These are phyloP conservation scores for Umbelopsis ramanniana DNA, from an alignment of 192 early-diverging fungal genomes.

Conservation along the genomic window DNA sequence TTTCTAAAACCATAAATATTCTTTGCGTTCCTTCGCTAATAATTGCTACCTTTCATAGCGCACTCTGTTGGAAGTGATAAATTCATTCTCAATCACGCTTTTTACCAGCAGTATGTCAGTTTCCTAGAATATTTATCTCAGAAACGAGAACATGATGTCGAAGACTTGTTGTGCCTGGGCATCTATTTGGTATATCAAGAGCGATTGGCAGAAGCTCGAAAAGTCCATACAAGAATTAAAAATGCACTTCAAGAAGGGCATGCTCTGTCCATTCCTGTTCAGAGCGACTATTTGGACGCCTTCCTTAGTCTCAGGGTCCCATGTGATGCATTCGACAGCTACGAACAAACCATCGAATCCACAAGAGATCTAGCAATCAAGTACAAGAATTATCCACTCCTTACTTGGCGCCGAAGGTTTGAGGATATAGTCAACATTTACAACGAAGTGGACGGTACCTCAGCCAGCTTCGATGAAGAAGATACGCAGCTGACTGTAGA, in stretches of 20 bases:
- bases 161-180: constrained; percentile 42
- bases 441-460: constrained; percentile 31
- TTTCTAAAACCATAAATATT: background rate
- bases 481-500: background rate
- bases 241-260: background rate
- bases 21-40: background rate
- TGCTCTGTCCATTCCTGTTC: constrained; percentile 35
- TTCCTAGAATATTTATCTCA: constrained; percentile 42
- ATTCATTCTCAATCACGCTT: constrained; percentile 46
- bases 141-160: constrained; percentile 28
- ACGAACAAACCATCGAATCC: constrained; percentile 22
- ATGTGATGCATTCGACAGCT: constrained; percentile 18
- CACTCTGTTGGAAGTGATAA: constrained; percentile 33
- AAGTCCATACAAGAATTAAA: background rate
- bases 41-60: constrained; percentile 19
- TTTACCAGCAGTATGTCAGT: constrained; percentile 40
- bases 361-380: constrained; percentile 31
- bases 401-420: constrained; percentile 48
- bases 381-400: constrained; percentile 43
- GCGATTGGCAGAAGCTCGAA: constrained; percentile 44
- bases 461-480: background rate
- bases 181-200: constrained; percentile 54
- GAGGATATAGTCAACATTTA: constrained; percentile 42
- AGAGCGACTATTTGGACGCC: constrained; percentile 50
- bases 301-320: constrained; percentile 50